Evolutionary conservation across 129 eudicot species (phyloP).

Genomic region (Helichrysum umbraculigerum): DNA sequence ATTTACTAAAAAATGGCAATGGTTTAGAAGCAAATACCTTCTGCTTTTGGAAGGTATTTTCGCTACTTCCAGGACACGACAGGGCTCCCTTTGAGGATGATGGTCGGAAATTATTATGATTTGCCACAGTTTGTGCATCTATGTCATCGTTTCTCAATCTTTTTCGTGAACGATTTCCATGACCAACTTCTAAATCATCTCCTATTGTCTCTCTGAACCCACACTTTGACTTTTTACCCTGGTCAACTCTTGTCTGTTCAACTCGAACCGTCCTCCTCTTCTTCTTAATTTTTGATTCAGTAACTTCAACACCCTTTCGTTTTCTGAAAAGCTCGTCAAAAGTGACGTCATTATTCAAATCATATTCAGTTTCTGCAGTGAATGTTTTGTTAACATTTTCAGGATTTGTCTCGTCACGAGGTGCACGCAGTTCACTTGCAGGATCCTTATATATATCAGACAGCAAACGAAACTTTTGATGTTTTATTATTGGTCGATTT

Average conservation of each 20-base stretch:
- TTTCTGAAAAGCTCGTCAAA: conserved; percentile 24
- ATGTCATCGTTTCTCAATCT: not conserved
- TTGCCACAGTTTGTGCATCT: too few relatives aligned
- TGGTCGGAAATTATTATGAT: too few relatives aligned
- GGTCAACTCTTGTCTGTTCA: not conserved
- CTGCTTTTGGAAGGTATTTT: not conserved
- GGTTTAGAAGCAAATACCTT: not conserved
- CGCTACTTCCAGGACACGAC: not conserved
- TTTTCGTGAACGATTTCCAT: not conserved
- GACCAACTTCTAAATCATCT: not conserved
- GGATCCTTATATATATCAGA: conserved; percentile 36
- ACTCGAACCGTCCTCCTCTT: not conserved
- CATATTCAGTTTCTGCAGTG: conserved; percentile 29
- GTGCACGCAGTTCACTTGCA: conserved; percentile 1
- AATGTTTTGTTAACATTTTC: conserved; percentile 21
- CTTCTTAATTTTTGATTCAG: not conserved
- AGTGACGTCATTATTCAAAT: conserved; percentile 25
- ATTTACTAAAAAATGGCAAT: too few relatives aligned
- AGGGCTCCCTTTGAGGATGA: too few relatives aligned
- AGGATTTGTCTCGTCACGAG: conserved; percentile 5
- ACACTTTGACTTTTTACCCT: not conserved
- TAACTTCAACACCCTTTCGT: conserved; percentile 20
- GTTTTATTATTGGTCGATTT: not conserved
- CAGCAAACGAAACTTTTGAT: conserved; percentile 24
- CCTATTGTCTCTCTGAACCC: not conserved